A percentile compares a stretch with the other conserved stretches of the same genome.
phyloP scores from a whole-genome alignment of 768 basidiomycete species.

The Pulveroboletus sp. region DNA sequence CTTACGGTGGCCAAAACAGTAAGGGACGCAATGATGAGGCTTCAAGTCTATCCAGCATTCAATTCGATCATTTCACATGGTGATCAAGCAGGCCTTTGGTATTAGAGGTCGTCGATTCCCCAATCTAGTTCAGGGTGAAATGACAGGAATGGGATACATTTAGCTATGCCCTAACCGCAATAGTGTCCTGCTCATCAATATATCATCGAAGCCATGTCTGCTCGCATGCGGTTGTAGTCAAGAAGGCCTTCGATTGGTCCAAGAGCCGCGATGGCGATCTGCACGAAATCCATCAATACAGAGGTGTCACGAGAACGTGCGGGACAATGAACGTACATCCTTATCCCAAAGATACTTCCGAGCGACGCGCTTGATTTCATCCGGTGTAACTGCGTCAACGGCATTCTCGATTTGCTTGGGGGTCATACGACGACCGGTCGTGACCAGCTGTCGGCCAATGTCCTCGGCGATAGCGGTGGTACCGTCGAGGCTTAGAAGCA shows the following conservation, averaged over 20 bases:
- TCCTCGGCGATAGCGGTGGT: slow-evolving; percentile 96
- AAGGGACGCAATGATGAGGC: too few species aligned
- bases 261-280: slow-evolving; percentile 85
- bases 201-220: slow-evolving; percentile 76
- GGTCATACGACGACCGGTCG: slow-evolving; percentile 83
- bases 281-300: slow-evolving; percentile 4
- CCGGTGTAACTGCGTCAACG: slow-evolving; percentile 81
- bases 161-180: slow-evolving; percentile 15
- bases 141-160: slow-evolving; percentile 14
- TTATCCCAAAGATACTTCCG: slow-evolving; percentile 97
- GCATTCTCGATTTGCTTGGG: slow-evolving; percentile 93
- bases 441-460: slow-evolving; percentile 96
- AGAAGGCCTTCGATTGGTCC: slow-evolving; percentile 89
- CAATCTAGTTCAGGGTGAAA: slow-evolving; percentile 19
- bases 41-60: too few species aligned
- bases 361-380: slow-evolving; percentile 91
- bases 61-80: background rate
- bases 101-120: slow-evolving; percentile 20
- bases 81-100: background rate
- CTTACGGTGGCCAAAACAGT: too few species aligned
- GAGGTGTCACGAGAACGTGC: slow-evolving; percentile 1
- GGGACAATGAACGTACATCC: slow-evolving; percentile 56
- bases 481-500: slow-evolving; percentile 90
- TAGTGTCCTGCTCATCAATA: slow-evolving; percentile 41
- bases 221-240: slow-evolving; percentile 88